Evolutionary conservation across 345 rosid species (phyloP), one percentile per base, ranked within the genome.

Genomic region (Linum trigynum): DNA sequence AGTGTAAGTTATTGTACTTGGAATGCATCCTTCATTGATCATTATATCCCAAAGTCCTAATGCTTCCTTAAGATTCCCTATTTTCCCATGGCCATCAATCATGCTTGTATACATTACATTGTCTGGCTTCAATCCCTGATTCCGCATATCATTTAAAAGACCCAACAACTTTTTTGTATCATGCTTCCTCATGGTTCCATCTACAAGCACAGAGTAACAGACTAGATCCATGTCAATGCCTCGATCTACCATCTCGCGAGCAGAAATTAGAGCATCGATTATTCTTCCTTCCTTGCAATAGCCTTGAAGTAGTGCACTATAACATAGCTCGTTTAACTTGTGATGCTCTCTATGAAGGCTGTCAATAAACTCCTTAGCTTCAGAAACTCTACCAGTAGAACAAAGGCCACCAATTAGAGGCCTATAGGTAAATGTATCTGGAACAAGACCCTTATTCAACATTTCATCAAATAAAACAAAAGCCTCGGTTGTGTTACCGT

Each of bases 361-460:
- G 76, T 90, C 87, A 48, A 88, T 72, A 57, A 94, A 85, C 38
- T 63, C 85, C 85, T 80, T 83, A 67, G 97, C 99, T 66, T 85
- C 89, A 1, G 84, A 71, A 38, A 79, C 86, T 76, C 77, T 84
- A 55, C 92, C 95, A 32, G 69, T 53, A 37, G 69, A 69, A 72
- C 97, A 94, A 64, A 94, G 95, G 55, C 96, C 91, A 17, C 82
- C 73, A 58, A 94, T 88, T 69, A 94, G 71, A 61, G 99, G 66
- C 72, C 96, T 84, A 63, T 79, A 90, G 9, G 92, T 90, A 69
- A 88, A 88, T 0, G 97, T 79, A 78, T 94, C 99, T 2, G 97
- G 92, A 59, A 71, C 76, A 62, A 94, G 86, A 72, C 89, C 92
- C 69, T 75, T 90, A 67, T 61, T 70, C 2, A 73, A 64, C 99